Conservation (phyloP, 2,329 filamentous ascomycete species). For the Neofusicoccum ribis region DNA sequence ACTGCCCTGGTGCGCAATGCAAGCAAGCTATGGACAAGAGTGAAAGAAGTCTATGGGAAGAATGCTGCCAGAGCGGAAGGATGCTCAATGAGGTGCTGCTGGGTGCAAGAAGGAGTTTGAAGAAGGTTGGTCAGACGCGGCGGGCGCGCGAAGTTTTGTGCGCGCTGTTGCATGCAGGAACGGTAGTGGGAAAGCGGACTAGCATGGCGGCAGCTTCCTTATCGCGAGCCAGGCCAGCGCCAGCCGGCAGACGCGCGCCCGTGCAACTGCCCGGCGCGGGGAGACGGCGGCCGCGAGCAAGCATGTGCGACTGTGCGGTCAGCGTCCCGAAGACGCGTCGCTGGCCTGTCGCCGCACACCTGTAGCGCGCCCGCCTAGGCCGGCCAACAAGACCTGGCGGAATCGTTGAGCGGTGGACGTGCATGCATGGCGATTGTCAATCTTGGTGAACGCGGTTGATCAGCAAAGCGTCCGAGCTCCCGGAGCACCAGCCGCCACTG, state of each 20-base stretch:
- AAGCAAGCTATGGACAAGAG: slow-evolving; percentile 12
- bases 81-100: background rate
- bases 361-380: background rate
- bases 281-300: background rate
- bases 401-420: slow-evolving; percentile 13
- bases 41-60: background rate
- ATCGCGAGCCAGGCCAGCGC: slow-evolving; percentile 11
- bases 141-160: slow-evolving; percentile 12
- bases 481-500: slow-evolving; percentile 10
- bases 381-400: background rate
- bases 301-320: background rate
- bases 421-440: slow-evolving; percentile 8
- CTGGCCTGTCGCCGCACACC: slow-evolving; percentile 9
- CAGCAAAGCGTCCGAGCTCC: slow-evolving; percentile 11
- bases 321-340: background rate
- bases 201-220: slow-evolving; percentile 19
- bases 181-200: slow-evolving; percentile 15
- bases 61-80: slow-evolving; percentile 2
- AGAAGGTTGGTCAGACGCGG: background rate
- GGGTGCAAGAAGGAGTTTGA: background rate
- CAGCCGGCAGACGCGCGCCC: background rate
- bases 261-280: slow-evolving; percentile 2
- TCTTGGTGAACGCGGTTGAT: slow-evolving; percentile 1
- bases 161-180: slow-evolving; percentile 16
- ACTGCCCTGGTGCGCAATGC: slow-evolving; percentile 4